A percentile compares a stretch with the other conserved stretches of the same genome.
phyloP scores from a whole-genome alignment of 306 rosid species.

The Cucurbita ficifolia region DNA sequence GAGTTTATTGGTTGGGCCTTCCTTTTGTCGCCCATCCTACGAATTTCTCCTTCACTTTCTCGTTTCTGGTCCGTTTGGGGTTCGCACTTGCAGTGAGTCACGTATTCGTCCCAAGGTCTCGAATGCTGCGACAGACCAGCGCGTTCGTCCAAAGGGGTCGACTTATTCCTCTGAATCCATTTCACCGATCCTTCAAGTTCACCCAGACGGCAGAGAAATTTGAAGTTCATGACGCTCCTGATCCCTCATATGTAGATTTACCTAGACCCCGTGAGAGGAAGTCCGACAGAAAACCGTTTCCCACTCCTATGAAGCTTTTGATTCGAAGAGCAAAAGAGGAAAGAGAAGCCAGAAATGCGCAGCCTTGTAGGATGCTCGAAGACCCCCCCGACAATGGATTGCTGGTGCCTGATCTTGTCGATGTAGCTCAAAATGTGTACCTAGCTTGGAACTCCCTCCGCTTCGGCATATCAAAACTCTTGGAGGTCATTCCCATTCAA shows the following conservation, averaged over 20 bases:
- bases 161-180: not conserved
- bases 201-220: not conserved
- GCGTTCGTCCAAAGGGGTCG: not conserved
- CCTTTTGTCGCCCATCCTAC: too few species aligned
- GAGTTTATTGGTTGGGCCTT: too few species aligned
- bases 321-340: conserved; percentile 54
- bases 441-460: conserved; percentile 35
- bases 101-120: not conserved
- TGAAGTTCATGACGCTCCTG: not conserved
- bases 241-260: conserved; percentile 35
- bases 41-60: too few species aligned
- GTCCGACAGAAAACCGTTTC: conserved; percentile 57
- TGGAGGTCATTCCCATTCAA: conserved; percentile 36
- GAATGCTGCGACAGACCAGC: not conserved
- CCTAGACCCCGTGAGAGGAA: conserved; percentile 34
- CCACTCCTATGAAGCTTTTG: conserved; percentile 63
- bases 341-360: conserved; percentile 41
- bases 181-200: not conserved
- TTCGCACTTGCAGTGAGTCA: too few species aligned
- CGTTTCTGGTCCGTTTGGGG: too few species aligned
- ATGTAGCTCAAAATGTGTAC: conserved; percentile 50
- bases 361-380: conserved; percentile 48
- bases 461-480: conserved; percentile 31
- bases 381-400: conserved; percentile 62
- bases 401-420: conserved; percentile 55